Conservation (phyloP, 768 basidiomycete species). For the Polyporus arcularius region DNA sequence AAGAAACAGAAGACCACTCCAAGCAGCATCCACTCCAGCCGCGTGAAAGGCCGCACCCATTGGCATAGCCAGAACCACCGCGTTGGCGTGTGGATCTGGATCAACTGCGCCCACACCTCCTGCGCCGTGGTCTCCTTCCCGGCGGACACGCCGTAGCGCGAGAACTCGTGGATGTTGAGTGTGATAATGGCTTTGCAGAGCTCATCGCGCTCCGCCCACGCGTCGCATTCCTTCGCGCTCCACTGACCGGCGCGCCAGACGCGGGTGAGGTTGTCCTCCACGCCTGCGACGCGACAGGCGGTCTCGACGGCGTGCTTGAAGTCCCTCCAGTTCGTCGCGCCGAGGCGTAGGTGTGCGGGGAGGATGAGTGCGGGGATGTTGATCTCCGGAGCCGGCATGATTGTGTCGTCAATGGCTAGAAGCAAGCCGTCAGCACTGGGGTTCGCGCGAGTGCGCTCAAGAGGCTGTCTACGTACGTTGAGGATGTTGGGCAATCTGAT, state of each 20-base stretch:
- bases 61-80: neutral
- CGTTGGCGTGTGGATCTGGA: constrained; percentile 1
- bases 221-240: neutral
- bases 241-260: neutral
- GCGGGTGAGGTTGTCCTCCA: neutral
- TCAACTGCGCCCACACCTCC: neutral
- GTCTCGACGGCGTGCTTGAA: constrained; percentile 1
- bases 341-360: neutral
- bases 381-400: no score
- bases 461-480: no score
- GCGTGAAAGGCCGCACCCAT: neutral
- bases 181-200: constrained; percentile 4
- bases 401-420: no score
- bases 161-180: neutral
- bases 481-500: no score
- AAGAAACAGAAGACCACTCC: no score
- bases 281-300: neutral
- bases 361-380: constrained; percentile 4
- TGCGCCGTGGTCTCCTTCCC: neutral
- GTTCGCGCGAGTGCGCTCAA: no score
- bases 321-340: neutral
- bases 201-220: neutral
- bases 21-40: neutral
- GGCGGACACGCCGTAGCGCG: neutral
- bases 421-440: no score